Conservation (phyloP, 805 yeast species). For the Kodamaea nitidulidarum region DNA sequence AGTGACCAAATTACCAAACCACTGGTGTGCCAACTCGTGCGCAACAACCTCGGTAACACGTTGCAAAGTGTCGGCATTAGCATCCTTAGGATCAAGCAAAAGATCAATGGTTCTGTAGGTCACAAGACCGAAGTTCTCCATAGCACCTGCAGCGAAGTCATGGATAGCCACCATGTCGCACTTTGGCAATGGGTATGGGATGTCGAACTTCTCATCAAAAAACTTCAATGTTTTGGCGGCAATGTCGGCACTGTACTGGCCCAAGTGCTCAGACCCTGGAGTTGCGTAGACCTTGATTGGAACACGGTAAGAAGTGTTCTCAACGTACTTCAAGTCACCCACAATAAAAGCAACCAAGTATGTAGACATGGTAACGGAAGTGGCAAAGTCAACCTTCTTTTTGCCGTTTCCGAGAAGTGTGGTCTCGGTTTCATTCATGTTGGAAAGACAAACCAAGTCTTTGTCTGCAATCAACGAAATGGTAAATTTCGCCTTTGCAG, state of each 20-base stretch:
- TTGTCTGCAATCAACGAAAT: slow-evolving; percentile 56
- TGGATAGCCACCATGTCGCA: slow-evolving; percentile 80
- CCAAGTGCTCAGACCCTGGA: slow-evolving; percentile 69
- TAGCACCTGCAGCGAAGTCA: slow-evolving; percentile 83
- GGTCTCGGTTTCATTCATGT: slow-evolving; percentile 61
- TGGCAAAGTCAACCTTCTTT: slow-evolving; percentile 59
- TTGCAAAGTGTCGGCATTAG: slow-evolving; percentile 60
- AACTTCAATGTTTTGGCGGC: slow-evolving; percentile 73
- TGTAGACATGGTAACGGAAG: slow-evolving; percentile 84
- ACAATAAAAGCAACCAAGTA: slow-evolving; percentile 79
- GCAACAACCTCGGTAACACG: slow-evolving; percentile 83
- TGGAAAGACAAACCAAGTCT: slow-evolving; percentile 57
- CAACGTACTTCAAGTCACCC: slow-evolving; percentile 75
- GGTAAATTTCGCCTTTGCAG: slow-evolving; percentile 69
- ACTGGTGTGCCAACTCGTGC: slow-evolving; percentile 88
- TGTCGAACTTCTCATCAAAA: slow-evolving; percentile 69
- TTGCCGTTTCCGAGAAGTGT: slow-evolving; percentile 37
- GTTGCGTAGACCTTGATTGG: slow-evolving; percentile 82
- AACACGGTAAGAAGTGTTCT: slow-evolving; percentile 58
- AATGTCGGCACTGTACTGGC: slow-evolving; percentile 66
- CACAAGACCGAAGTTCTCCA: slow-evolving; percentile 83
- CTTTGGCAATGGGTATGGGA: slow-evolving; percentile 75
- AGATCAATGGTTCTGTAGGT: slow-evolving; percentile 77
- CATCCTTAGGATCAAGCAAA: slow-evolving; percentile 65
- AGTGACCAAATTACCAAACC: slow-evolving; percentile 88